These are phyloP conservation scores for Microsporum ferrugineum DNA, from an alignment of 2,329 filamentous ascomycete genomes.

Conservation along the genomic window DNA sequence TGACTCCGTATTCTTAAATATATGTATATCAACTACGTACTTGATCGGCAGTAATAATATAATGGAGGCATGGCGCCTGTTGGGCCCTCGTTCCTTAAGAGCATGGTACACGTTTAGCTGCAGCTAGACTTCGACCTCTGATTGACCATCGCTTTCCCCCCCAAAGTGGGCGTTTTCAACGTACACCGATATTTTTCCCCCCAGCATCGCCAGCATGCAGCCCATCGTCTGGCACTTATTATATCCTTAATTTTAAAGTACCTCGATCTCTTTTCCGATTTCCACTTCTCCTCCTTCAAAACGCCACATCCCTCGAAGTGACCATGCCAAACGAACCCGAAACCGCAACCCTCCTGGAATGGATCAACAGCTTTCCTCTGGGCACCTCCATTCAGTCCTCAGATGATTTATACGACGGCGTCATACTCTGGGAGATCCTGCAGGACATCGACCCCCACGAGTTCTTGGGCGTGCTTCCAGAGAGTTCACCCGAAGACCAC, in stretches of 20 bases:
- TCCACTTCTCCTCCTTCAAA: background rate
- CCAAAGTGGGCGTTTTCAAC: conserved; percentile 6
- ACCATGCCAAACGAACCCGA: conserved; percentile 37
- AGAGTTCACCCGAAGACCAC: conserved; percentile 33
- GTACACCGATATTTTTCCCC: conserved; percentile 7
- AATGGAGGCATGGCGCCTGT: background rate
- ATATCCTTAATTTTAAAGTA: background rate
- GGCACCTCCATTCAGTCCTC: conserved; percentile 32
- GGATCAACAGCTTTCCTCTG: conserved; percentile 37
- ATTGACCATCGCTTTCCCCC: background rate
- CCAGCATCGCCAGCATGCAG: conserved; percentile 7
- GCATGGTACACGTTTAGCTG: conserved; percentile 5
- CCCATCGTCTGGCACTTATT: background rate
- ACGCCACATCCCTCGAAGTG: conserved; percentile 12
- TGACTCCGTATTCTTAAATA: background rate
- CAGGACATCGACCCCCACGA: conserved; percentile 39
- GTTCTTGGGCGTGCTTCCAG: conserved; percentile 38
- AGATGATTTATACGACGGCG: conserved; percentile 35
- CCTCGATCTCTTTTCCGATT: background rate
- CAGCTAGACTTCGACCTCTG: background rate
- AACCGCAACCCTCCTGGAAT: conserved; percentile 37
- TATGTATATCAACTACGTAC: background rate
- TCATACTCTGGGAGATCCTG: conserved; percentile 37
- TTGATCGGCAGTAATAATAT: background rate
- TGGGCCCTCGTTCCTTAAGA: background rate